Base-by-base conservation (phyloP, 2,329 filamentous ascomycete genomes). In the Neurospora sp. region DNA sequence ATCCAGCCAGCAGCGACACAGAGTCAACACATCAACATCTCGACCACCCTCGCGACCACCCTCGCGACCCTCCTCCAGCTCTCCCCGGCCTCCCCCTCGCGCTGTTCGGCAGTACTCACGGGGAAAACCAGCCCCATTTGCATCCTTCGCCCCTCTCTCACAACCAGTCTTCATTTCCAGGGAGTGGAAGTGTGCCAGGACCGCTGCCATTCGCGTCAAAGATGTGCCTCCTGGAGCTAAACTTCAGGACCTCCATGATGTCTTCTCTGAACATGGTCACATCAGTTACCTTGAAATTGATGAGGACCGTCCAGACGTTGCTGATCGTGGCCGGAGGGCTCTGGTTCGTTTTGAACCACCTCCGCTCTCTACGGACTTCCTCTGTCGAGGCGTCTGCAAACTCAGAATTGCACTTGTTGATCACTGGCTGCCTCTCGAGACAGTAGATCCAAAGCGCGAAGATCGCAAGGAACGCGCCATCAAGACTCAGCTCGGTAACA, bases 271-370 rank as follows among this genome's bases (percentile, higher is more conserved):
- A 0, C 81, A 87, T 70, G 89, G 89, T 0, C 79, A 79, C 6
- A 82, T 92, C 13, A 78, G 78, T 3, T 84, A 79, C 42, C 86
- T 92, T 42, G 86, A 90, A 15, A 80, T 91, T 1, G 84, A 81
- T 67, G 83, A 86, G 66, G 76, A 80, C 67, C 71, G 73, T 6
- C 72, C 79, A 38, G 79, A 85, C n/a, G 70, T 79, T 36, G 76
- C 79, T 69, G 78, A 78, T 39, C 79, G 80, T 0, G 77, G 58
- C 33, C 68, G 73, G 13, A 69, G 52, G 11, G 88, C 82, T 1
- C 83, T 80, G 19, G 78, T 92, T 40, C 81, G 80, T 1, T 91
- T 91, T 72, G 85, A 83, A 76, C 88, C 89, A 0, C 85, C 87
- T 0, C 87, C 88, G 0, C 68, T 23, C 0, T 71, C 72, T 62